Percentiles rank a stretch among this genome's conserved stretches.
These are phyloP conservation scores for Pilobolus umbonatus DNA, from an alignment of 192 early-diverging fungal genomes.

Conservation along the genomic window DNA sequence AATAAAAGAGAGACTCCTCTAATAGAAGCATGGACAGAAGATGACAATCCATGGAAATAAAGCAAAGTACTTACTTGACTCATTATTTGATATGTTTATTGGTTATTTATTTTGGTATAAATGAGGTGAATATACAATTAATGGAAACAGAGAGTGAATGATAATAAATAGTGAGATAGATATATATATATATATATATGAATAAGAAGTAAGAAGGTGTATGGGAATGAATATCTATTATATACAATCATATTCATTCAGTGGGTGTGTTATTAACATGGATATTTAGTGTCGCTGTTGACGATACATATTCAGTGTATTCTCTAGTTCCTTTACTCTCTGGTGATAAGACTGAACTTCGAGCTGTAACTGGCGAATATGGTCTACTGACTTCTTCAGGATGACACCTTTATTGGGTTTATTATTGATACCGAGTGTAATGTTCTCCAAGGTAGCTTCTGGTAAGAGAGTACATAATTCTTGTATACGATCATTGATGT, in stretches of 20 bases:
- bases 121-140: neutral
- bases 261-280: too few species aligned
- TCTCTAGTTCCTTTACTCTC: slow-evolving; percentile 30
- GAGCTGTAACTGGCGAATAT: slow-evolving; percentile 54
- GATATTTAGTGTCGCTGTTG: neutral
- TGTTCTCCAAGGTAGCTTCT: slow-evolving; percentile 54
- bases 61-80: too few species aligned
- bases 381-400: slow-evolving; percentile 88
- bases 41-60: slow-evolving; percentile 19
- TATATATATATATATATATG: neutral
- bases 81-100: too few species aligned
- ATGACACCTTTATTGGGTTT: slow-evolving; percentile 98
- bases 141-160: neutral
- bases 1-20: neutral
- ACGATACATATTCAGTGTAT: slow-evolving; percentile 10
- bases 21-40: slow-evolving; percentile 12
- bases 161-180: neutral
- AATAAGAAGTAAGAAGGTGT: neutral
- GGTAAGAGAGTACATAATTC: slow-evolving; percentile 85
- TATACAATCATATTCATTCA: too few species aligned
- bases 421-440: slow-evolving; percentile 42
- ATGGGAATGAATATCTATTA: neutral
- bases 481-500: slow-evolving; percentile 98
- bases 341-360: slow-evolving; percentile 25
- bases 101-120: neutral